Evolutionary conservation across 2,329 filamentous ascomycete genomes (phyloP), one percentile per base, ranked within the genome.

Genomic region (Aspergillus unguis): DNA sequence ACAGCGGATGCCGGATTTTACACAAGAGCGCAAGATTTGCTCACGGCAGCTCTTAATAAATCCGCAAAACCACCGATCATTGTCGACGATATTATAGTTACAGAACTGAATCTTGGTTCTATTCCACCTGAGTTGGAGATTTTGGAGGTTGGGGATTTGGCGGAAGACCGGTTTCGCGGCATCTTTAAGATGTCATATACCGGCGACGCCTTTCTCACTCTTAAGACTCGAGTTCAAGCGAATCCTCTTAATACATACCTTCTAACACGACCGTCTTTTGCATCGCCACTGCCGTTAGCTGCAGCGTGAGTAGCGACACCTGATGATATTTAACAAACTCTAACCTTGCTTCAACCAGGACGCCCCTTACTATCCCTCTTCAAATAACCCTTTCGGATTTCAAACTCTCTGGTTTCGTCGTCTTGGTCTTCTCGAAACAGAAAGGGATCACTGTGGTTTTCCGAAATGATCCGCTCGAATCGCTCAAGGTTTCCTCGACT

Each of bases 111-210:
- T 74, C 82, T 99, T 57, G 94, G 94, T 68, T 92, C 90, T 56
- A 90, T 95, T 45, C 92, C 94, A 43, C 94, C 94, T 8, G 90
- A 97, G 68, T 77, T 99, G 65, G 94, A 99, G 75, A 97, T 99
- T 59, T 77, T 99, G 60, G 94, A 99, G 78, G 95, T 99, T 72
- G 94, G 94, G 53, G 94, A 99, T 73, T 79, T 99, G 69, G 94
- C 94, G 48, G 94, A 97, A 75, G 94, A 99, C 77, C 82, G 92
- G 48, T 99, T 99, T 72, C 84, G 94, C 54, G 94, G 94, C 69
- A 97, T 99, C 63, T 99, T 99, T 81, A 97, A 97, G 74, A 97
- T 99, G 92, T 92, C 88, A 71, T 99, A 99, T 71, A 85, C 88
- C 1, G 94, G 94, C 61, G 92, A 99, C 75, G 92, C 94, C 29